Conservation (phyloP, 2,329 filamentous ascomycete genomes). For the Acephala macrosclerotiorum region DNA sequence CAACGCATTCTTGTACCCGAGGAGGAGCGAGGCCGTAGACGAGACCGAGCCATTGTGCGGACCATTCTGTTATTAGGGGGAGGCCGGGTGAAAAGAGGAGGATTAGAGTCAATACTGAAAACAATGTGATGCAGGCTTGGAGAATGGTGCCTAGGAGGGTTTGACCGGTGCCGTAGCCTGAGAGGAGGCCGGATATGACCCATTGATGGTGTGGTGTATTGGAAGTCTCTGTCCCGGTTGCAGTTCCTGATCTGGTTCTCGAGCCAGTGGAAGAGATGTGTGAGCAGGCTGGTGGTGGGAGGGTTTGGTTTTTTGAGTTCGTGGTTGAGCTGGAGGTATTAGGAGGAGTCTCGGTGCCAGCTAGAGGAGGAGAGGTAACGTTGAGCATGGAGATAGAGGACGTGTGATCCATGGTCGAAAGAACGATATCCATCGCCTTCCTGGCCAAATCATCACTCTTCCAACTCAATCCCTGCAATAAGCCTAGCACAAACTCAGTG, state of each 20-base stretch:
- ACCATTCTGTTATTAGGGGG: slow-evolving; percentile 12
- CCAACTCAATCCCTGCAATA: background rate
- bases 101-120: background rate
- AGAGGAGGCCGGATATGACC: slow-evolving; percentile 8
- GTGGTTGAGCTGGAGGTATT: background rate
- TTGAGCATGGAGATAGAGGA: background rate
- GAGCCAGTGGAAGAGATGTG: background rate
- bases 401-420: slow-evolving; percentile 14
- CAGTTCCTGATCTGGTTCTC: background rate
- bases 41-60: slow-evolving; percentile 19
- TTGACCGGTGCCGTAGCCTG: slow-evolving; percentile 3
- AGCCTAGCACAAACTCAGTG: slow-evolving; percentile 11
- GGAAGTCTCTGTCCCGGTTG: background rate
- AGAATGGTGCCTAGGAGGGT: slow-evolving; percentile 11
- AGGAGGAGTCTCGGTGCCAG: background rate
- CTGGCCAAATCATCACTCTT: background rate
- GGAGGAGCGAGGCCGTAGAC: slow-evolving; percentile 11
- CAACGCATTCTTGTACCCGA: slow-evolving; percentile 14
- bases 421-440: slow-evolving; percentile 14
- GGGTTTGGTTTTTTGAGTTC: background rate
- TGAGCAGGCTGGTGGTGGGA: background rate
- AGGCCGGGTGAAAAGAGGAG: slow-evolving; percentile 14
- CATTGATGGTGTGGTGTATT: background rate
- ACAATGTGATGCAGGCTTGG: slow-evolving; percentile 6
- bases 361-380: background rate